phyloP scores from a whole-genome alignment of 129 eudicot genomes.

The Artemisia tridentata region DNA sequence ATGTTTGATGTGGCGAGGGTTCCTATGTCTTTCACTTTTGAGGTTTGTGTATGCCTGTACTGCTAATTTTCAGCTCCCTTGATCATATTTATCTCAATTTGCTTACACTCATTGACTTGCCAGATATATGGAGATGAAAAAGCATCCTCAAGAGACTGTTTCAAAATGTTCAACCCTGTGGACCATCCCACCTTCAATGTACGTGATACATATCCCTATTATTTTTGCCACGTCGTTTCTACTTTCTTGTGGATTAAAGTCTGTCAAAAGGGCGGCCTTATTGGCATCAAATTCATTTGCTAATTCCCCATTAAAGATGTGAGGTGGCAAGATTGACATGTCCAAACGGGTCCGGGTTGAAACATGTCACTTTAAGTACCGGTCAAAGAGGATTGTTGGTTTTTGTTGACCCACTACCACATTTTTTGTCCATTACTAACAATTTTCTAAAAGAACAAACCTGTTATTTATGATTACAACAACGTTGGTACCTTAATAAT shows the following conservation, averaged over 20 bases:
- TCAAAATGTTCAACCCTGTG: conserved; percentile 90
- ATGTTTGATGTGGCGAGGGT: conserved; percentile 88
- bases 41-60: conserved; percentile 45
- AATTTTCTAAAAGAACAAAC: not conserved
- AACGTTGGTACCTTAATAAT: too few species aligned
- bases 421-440: not conserved
- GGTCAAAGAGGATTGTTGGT: not conserved
- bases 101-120: conserved; percentile 22
- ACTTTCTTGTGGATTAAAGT: too few species aligned
- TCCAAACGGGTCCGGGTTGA: not conserved
- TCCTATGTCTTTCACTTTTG: conserved; percentile 97
- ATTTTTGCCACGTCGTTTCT: not conserved
- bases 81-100: not conserved
- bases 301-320: not conserved
- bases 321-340: not conserved
- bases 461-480: not conserved
- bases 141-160: conserved; percentile 84
- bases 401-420: not conserved
- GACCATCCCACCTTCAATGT: conserved; percentile 81
- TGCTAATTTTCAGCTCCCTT: not conserved
- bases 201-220: conserved; percentile 25
- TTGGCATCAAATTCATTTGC: not conserved
- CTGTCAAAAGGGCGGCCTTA: not conserved
- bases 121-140: conserved; percentile 89
- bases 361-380: not conserved